These are phyloP conservation scores for Rhynchosporium graminicola DNA, from an alignment of 2,329 filamentous ascomycete genomes.

Conservation along the genomic window DNA sequence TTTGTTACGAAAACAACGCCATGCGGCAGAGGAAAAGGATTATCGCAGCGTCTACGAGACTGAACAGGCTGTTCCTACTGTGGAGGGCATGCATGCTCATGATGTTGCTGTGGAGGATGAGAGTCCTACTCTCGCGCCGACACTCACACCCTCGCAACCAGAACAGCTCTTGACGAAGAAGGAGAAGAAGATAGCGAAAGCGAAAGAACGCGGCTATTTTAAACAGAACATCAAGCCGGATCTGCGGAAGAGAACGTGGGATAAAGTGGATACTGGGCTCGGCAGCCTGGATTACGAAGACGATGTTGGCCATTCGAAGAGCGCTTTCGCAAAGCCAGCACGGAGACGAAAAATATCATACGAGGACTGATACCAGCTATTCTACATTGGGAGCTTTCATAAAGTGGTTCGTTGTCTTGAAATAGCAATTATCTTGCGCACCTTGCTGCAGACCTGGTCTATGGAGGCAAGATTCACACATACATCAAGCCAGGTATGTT, in stretches of 20 bases:
- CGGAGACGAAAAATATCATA: conserved; percentile 52
- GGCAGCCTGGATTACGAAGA: conserved; percentile 63
- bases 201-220: conserved; percentile 38
- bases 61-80: not conserved
- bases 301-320: conserved; percentile 34
- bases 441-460: not conserved
- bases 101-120: conserved; percentile 26
- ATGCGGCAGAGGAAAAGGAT: conserved; percentile 32
- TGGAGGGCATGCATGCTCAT: not conserved
- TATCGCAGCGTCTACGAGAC: not conserved
- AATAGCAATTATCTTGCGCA: too few species aligned
- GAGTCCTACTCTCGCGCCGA: conserved; percentile 19
- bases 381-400: too few species aligned
- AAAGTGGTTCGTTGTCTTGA: too few species aligned
- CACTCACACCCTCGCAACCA: conserved; percentile 12
- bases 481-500: conserved; percentile 4
- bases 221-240: conserved; percentile 55
- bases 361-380: conserved; percentile 43
- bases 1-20: conserved; percentile 57
- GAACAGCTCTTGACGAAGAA: conserved; percentile 25
- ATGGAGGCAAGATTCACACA: not conserved
- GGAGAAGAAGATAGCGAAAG: conserved; percentile 32
- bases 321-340: conserved; percentile 36
- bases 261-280: conserved; percentile 62
- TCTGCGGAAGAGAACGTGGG: conserved; percentile 67